Percentiles rank a stretch among this genome's conserved stretches.
Conservation (phyloP, 1,284 basidiomycete genomes). For the Serendipita sp. region DNA sequence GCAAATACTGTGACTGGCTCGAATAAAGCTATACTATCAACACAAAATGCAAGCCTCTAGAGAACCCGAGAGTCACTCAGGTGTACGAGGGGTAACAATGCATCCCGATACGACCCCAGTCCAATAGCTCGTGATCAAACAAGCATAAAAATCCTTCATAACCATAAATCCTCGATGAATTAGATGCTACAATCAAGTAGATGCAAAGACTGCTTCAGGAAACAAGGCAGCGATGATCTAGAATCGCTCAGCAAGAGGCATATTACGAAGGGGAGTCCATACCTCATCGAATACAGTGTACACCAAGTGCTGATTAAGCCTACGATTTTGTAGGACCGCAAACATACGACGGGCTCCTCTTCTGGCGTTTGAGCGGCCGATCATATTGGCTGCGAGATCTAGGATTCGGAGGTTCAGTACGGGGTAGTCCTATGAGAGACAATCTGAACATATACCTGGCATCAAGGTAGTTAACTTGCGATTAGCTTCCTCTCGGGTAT, state of each 20-base stretch:
- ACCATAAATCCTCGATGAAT: not conserved
- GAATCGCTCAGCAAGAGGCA: not conserved
- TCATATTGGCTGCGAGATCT: conserved; percentile 94
- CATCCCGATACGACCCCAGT: not conserved
- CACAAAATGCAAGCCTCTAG: too few relatives aligned
- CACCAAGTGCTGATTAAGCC: conserved; percentile 83
- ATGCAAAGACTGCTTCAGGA: conserved; percentile 28
- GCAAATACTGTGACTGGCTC: too few relatives aligned
- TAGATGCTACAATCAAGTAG: not conserved
- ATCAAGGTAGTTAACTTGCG: conserved; percentile 78
- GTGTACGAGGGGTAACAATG: conserved; percentile 5
- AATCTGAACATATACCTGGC: conserved; percentile 47
- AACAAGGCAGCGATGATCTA: conserved; percentile 51
- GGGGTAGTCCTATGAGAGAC: not conserved
- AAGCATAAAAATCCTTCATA: too few relatives aligned
- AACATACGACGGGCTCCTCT: conserved; percentile 84
- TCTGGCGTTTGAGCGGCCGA: conserved; percentile 84
- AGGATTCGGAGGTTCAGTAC: not conserved
- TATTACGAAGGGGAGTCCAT: conserved; percentile 13
- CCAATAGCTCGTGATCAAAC: not conserved
- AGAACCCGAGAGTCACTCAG: too few relatives aligned
- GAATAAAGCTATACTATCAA: too few relatives aligned
- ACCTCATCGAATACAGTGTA: conserved; percentile 84
- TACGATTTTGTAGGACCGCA: conserved; percentile 79
- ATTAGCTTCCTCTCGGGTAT: conserved; percentile 73